Percentiles rank a stretch among this genome's conserved stretches.
phyloP scores from a whole-genome alignment of 306 rosid genomes.

The Malus asiatica region DNA sequence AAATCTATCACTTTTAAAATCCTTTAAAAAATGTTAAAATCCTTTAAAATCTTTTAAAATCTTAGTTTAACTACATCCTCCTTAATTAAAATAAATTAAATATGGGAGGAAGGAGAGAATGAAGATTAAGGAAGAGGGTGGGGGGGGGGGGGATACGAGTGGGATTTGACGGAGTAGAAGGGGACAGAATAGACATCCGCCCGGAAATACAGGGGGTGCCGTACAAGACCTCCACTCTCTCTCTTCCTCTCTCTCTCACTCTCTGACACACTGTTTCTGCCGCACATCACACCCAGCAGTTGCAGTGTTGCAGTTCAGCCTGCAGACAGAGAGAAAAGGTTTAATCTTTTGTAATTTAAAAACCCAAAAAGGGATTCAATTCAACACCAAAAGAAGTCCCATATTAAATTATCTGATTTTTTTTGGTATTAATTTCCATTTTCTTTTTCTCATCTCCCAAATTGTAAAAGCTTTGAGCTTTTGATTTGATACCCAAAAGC shows the following conservation, averaged over 20 bases:
- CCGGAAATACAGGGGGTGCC: constrained; percentile 87
- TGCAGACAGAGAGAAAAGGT: constrained; percentile 17
- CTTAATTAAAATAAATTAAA: neutral
- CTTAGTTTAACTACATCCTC: no score
- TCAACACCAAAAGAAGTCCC: constrained; percentile 2
- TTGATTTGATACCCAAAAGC: constrained; percentile 51
- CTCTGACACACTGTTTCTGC: constrained; percentile 39
- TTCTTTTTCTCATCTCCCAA: neutral
- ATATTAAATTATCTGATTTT: neutral
- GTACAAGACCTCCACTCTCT: constrained; percentile 46
- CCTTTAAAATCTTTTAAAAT: no score
- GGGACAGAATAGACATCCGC: constrained; percentile 97
- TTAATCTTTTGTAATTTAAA: neutral
- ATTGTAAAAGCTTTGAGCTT: constrained; percentile 8
- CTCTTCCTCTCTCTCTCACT: constrained; percentile 11
- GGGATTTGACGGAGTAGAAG: constrained; percentile 78
- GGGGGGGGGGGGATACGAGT: constrained; percentile 32
- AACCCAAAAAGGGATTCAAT: neutral
- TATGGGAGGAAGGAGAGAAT: neutral
- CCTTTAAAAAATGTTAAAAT: no score
- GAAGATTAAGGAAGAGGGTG: neutral
- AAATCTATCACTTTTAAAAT: no score
- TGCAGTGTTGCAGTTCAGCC: constrained; percentile 58
- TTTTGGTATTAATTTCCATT: neutral
- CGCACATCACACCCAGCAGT: constrained; percentile 84